A percentile compares a stretch with the other conserved stretches of the same genome.
Conservation (phyloP, 2,329 filamentous ascomycete species). For the Monilinia polystroma region DNA sequence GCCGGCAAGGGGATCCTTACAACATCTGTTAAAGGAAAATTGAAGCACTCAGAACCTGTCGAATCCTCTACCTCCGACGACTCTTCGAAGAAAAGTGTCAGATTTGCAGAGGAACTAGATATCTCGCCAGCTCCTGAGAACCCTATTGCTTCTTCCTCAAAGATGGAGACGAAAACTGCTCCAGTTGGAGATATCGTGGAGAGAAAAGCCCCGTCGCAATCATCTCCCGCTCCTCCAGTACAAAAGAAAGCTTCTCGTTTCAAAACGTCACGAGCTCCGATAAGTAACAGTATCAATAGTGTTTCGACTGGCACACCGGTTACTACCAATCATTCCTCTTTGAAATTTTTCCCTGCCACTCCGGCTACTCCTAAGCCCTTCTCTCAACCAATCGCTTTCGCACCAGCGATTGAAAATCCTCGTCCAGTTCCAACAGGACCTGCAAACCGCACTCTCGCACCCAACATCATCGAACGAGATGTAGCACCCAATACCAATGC, state of each 20-base stretch:
- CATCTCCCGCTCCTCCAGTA: slow-evolving; percentile 31
- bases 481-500: slow-evolving; percentile 37
- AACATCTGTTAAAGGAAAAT: slow-evolving; percentile 5
- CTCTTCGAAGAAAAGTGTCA: slow-evolving; percentile 64
- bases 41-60: not conserved
- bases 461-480: slow-evolving; percentile 57
- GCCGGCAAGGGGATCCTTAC: slow-evolving; percentile 12
- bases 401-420: slow-evolving; percentile 26
- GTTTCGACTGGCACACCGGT: slow-evolving; percentile 22
- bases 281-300: slow-evolving; percentile 27
- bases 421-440: slow-evolving; percentile 41
- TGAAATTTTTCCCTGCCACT: slow-evolving; percentile 33
- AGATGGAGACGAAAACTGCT: slow-evolving; percentile 25
- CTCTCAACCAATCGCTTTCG: slow-evolving; percentile 35
- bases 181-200: slow-evolving; percentile 52
- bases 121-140: slow-evolving; percentile 54
- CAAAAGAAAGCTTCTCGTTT: slow-evolving; percentile 46
- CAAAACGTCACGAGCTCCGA: slow-evolving; percentile 42
- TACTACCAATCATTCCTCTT: slow-evolving; percentile 17
- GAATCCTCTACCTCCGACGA: not conserved
- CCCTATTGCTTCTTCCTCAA: slow-evolving; percentile 28
- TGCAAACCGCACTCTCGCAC: slow-evolving; percentile 54
- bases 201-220: slow-evolving; percentile 32
- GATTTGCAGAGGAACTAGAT: slow-evolving; percentile 75
- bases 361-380: slow-evolving; percentile 32